phyloP scores from a whole-genome alignment of 257 asterid species.

The Rubia yunnanensis region DNA sequence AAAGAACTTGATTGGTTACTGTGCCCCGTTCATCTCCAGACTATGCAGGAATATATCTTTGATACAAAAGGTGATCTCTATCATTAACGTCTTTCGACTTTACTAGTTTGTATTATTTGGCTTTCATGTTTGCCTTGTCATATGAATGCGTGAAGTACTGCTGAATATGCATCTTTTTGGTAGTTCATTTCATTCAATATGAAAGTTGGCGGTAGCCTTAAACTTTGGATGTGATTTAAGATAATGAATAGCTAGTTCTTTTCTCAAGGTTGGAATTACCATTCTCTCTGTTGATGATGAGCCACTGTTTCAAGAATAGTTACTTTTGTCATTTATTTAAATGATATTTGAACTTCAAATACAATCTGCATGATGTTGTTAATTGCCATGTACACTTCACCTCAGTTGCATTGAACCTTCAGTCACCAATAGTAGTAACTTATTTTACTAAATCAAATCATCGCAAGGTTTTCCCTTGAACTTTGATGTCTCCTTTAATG shows the following conservation, averaged over 20 bases:
- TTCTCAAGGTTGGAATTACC: neutral
- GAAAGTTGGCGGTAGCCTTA: neutral
- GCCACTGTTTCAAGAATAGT: neutral
- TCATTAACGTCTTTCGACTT: neutral
- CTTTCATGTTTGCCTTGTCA: neutral
- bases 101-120: neutral
- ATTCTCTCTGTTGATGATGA: neutral
- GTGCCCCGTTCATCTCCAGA: slow-evolving; percentile 63
- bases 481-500: neutral
- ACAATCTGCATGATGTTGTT: neutral
- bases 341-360: neutral
- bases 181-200: neutral
- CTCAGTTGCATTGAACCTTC: neutral
- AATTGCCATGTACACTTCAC: neutral
- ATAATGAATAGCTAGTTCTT: neutral
- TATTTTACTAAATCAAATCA: neutral
- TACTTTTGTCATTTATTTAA: neutral
- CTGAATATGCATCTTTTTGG: slow-evolving; percentile 2
- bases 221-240: neutral
- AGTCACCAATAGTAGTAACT: neutral
- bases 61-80: slow-evolving; percentile 82
- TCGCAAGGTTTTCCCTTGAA: neutral
- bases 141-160: neutral
- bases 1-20: slow-evolving; percentile 76
- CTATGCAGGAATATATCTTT: slow-evolving; percentile 77